phyloP scores from a whole-genome alignment of 2,329 filamentous ascomycete genomes.

The Chalara sp. region DNA sequence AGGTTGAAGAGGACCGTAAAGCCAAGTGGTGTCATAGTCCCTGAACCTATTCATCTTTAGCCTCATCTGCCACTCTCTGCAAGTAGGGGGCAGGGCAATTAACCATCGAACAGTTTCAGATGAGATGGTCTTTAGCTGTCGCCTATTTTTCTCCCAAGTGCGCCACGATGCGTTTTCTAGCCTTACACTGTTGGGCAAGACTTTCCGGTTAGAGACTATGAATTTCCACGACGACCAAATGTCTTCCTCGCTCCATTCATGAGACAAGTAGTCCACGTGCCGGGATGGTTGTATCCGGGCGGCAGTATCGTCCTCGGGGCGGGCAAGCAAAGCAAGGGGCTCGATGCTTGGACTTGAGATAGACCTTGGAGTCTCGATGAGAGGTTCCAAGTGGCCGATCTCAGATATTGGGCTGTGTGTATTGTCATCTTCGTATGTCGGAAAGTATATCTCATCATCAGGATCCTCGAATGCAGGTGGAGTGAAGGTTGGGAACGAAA shows the following conservation, averaged over 20 bases:
- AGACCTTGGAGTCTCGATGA: conserved; percentile 46
- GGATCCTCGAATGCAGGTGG: conserved; percentile 30
- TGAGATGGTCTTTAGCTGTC: conserved; percentile 76
- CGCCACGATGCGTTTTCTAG: conserved; percentile 96
- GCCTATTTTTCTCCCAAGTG: conserved; percentile 90
- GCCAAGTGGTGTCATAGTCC: conserved; percentile 31
- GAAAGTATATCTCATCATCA: conserved; percentile 29
- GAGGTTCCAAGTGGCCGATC: conserved; percentile 34
- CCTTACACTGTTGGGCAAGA: conserved; percentile 58
- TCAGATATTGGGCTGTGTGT: conserved; percentile 25
- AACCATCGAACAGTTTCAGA: conserved; percentile 83
- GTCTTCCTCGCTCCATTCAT: conserved; percentile 92
- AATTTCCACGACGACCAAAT: conserved; percentile 97
- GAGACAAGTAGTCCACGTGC: conserved; percentile 92
- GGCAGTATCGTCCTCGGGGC: conserved; percentile 46
- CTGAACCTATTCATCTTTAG: conserved; percentile 27
- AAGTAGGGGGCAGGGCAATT: too few relatives aligned
- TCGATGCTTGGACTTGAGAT: conserved; percentile 39
- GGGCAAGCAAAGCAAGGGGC: conserved; percentile 10
- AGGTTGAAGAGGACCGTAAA: conserved; percentile 64
- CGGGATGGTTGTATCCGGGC: conserved; percentile 39
- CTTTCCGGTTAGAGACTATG: conserved; percentile 65
- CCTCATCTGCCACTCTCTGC: too few relatives aligned
- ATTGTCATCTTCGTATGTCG: conserved; percentile 29
- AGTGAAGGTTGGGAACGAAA: background rate